Base-by-base conservation (phyloP, 352 stramenopile species). In the Aphanomyces cochlioides region DNA sequence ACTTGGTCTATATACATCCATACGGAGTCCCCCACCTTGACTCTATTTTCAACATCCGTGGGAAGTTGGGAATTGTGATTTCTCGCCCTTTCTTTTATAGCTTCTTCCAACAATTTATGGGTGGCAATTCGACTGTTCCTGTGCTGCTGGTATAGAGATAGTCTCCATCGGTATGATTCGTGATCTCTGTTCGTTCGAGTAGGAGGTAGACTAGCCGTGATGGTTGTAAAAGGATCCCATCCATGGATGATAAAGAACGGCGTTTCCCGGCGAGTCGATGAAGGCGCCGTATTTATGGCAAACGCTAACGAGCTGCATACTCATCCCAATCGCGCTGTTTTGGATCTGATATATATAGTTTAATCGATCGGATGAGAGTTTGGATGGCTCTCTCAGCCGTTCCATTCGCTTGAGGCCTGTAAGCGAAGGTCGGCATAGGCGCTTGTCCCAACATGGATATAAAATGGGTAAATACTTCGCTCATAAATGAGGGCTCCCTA, bases 251-350 rank as follows among this genome's bases (percentile, higher is more conserved):
- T 15, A 2, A n/a, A 15, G 2, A 53, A 53, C 13, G 45, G 45
- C 13, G 45, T 53, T 19, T 53, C 45, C 13, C n/a, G 45, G 13
- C 45, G 45, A n/a, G 45, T 53, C 13, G 13, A 1, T 15, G 45
- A 53, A 19, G n/a, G 13, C 13, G 45, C n/a, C n/a, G 45, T 53
- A 2, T 53, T 53, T 19, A 53, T 19, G 13, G 45, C 45, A 53
- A 53, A 53, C n/a, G 45, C 45, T 19, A 53, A 53, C 45, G 45
- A n/a, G 13, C 45, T 53, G 45, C 45, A 53, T n/a, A 53, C 13
- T 53, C 45, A 19, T 53, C 45, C 45, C 45, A 53, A 53, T 53
- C 45, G 1, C 45, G 13, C 45, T 19, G 45, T n/a, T 15, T 2
- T 53, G 45, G 45, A 53, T 53, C 45, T 2, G 13, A 15, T n/a